A percentile compares a stretch with the other conserved stretches of the same genome.
Conservation (phyloP, 164 flowering plant genomes). For the Tetracentron sinense region DNA sequence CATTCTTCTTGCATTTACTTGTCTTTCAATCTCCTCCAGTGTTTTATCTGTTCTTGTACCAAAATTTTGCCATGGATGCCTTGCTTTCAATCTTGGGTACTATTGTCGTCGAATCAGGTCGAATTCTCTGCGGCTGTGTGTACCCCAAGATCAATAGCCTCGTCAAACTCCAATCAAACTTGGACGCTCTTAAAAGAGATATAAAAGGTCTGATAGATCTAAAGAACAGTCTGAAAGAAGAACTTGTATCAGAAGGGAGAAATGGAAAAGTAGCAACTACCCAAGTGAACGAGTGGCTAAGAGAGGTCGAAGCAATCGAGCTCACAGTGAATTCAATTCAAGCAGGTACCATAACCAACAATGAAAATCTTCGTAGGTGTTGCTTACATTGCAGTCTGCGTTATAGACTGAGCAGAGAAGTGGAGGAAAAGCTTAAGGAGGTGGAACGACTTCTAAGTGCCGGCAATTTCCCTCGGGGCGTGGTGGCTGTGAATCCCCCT, state of each 20-base stretch:
- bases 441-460: slow-evolving; percentile 1
- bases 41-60: no score
- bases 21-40: no score
- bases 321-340: not conserved
- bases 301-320: slow-evolving; percentile 11
- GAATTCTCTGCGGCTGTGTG: no score
- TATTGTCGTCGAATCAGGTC: no score
- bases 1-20: no score
- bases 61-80: no score
- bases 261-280: not conserved
- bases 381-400: not conserved
- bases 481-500: not conserved
- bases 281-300: slow-evolving; percentile 10
- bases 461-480: not conserved
- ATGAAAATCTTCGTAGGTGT: not conserved
- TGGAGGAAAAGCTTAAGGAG: not conserved
- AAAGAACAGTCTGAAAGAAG: slow-evolving; percentile 3
- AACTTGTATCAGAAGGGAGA: not conserved
- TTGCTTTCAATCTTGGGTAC: no score
- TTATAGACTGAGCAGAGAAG: slow-evolving; percentile 10
- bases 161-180: slow-evolving; percentile 2
- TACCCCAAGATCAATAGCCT: not conserved
- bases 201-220: not conserved
- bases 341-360: no score
- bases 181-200: slow-evolving; percentile 2